Evolutionary conservation across 2,329 filamentous ascomycete genomes (phyloP), one percentile per base, ranked within the genome.

Genomic region (Canariomyces notabilis): DNA sequence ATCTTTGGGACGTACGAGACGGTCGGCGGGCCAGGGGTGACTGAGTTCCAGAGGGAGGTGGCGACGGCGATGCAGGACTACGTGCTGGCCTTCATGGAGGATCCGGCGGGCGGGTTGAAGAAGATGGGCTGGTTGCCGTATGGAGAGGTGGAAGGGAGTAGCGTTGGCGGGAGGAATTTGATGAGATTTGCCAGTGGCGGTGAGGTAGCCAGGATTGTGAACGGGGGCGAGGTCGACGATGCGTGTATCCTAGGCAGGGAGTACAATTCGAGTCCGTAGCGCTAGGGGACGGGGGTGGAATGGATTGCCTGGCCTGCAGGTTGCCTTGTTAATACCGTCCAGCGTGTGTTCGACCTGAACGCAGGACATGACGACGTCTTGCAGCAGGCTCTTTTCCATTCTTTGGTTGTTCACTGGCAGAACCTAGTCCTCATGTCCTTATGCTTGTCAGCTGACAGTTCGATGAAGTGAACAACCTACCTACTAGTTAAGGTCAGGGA

Each of bases 11-110:
- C 51, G 26, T 56, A 52, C 14, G 46, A 44, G 26, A 39, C 43
- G 34, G 6, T 33, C 1, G 46, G 43, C 7, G 15, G 40, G 12
- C 29, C 3, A 15, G 38, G 15, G 6, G 46, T 53, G 20, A 52
- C 43, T 7, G 46, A 19, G 37, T 55, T 51, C 23, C 43, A 57
- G 51, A 49, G 32, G 26, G 19, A 38, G 38, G 56, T 58, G 22
- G 56, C 56, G 14, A 48, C 54, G 39, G 15, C 42, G 18, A 54
- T 61, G 55, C 56, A 59, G 49, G 58, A 59, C 42, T 53, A 57
- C 32, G 26, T 59, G 6, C 22, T 54, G 6, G 55, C 49, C 4
- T 59, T 59, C 33, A 50, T 57, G 35, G 36, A 42, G 37, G 58
- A 61, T 31, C 52, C 57, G 1, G 48, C 47, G 33, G 34, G 46